phyloP scores from a whole-genome alignment of 768 basidiomycete genomes.

The Gelatoporia subvermispora region DNA sequence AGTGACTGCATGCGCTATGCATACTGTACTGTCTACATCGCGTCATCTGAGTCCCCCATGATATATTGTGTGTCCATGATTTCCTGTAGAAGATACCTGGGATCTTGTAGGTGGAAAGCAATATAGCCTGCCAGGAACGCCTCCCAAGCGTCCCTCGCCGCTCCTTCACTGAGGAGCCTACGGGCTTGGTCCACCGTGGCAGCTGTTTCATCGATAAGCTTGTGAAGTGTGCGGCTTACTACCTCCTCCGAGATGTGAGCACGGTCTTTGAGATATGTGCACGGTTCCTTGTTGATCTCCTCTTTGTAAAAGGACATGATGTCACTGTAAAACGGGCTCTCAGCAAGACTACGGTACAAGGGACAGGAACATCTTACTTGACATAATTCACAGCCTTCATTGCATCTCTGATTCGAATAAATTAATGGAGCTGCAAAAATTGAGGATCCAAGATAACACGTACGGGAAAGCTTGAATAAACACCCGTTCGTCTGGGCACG shows the following conservation, averaged over 20 bases:
- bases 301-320: constrained; percentile 19
- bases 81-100: constrained; percentile 4
- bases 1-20: too few species aligned
- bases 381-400: constrained; percentile 4
- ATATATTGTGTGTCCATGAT: not conserved
- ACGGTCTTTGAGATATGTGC: constrained; percentile 12
- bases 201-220: constrained; percentile 10
- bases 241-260: constrained; percentile 3
- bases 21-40: too few species aligned
- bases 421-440: not conserved
- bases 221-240: not conserved
- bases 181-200: not conserved
- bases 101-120: not conserved
- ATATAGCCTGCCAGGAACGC: constrained; percentile 2
- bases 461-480: constrained; percentile 37
- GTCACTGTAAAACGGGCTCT: constrained; percentile 1
- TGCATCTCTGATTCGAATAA: not conserved
- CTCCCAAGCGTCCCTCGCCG: constrained; percentile 4
- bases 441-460: not conserved
- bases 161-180: not conserved
- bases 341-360: not conserved
- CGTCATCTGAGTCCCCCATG: too few species aligned
- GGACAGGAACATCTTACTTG: constrained; percentile 4
- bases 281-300: constrained; percentile 7
- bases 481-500: constrained; percentile 23